Conservation (phyloP, 495 filamentous ascomycete genomes). For the Chaetomidium leptoderma region DNA sequence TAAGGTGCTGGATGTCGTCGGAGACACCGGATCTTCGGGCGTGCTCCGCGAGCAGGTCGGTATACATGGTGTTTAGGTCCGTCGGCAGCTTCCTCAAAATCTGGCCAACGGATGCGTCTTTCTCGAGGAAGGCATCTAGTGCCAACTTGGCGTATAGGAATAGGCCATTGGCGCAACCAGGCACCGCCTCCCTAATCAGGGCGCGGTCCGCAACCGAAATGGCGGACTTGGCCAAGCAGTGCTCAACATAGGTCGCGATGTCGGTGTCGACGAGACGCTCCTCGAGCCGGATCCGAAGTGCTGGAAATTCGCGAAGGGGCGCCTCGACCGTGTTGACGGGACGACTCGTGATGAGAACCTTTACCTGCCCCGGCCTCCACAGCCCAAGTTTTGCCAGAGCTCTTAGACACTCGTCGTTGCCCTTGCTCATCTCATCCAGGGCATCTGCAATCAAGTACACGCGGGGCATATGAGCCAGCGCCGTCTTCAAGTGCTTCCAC, state of each 20-base stretch:
- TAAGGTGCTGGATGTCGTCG: slow-evolving; percentile 38
- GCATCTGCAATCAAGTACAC: slow-evolving; percentile 49
- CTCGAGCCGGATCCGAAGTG: slow-evolving; percentile 36
- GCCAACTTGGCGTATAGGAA: slow-evolving; percentile 48
- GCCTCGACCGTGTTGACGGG: slow-evolving; percentile 35
- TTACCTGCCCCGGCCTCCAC: slow-evolving; percentile 38
- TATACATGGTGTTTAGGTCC: slow-evolving; percentile 47
- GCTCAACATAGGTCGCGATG: slow-evolving; percentile 39
- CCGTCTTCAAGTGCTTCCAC: slow-evolving; percentile 26
- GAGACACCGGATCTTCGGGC: slow-evolving; percentile 33
- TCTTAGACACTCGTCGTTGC: slow-evolving; percentile 38
- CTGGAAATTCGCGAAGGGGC: slow-evolving; percentile 13
- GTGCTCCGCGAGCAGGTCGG: slow-evolving; percentile 41
- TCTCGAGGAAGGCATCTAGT: slow-evolving; percentile 42
- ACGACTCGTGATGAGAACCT: slow-evolving; percentile 44
- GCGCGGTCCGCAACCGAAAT: slow-evolving; percentile 15
- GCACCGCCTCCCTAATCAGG: slow-evolving; percentile 22
- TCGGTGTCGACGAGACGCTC: slow-evolving; percentile 39
- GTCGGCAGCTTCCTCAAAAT: slow-evolving; percentile 30
- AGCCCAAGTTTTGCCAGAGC: slow-evolving; percentile 32
- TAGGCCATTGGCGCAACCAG: slow-evolving; percentile 30
- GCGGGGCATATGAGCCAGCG: slow-evolving; percentile 29
- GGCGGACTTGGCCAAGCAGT: slow-evolving; percentile 16
- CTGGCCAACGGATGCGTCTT: slow-evolving; percentile 18
- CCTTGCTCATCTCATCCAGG: slow-evolving; percentile 41